Conservation (phyloP, 2,329 filamentous ascomycete species). For the Hirsutella thompsonii region DNA sequence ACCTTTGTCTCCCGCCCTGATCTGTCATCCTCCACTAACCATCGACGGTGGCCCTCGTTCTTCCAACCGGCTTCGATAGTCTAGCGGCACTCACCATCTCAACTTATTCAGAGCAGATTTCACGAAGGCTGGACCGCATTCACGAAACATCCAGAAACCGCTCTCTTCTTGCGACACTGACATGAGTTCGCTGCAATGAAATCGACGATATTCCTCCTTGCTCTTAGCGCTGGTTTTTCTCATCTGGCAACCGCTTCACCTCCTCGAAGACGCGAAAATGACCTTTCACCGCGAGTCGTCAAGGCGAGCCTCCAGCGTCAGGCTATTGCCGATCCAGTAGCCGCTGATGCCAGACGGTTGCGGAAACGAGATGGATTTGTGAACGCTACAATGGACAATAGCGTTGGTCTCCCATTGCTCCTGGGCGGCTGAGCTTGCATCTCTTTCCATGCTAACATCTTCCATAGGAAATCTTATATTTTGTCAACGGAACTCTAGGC, state of each 20-base stretch:
- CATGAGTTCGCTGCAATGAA: constrained; percentile 20
- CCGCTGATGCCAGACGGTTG: constrained; percentile 23
- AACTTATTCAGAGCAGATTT: no score
- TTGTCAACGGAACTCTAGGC: constrained; percentile 48
- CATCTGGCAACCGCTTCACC: constrained; percentile 8
- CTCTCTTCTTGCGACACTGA: background rate
- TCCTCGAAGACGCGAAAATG: constrained; percentile 17
- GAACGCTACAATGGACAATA: constrained; percentile 37
- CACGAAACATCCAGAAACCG: no score
- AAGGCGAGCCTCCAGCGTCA: constrained; percentile 27
- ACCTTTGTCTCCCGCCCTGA: background rate
- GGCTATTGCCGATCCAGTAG: constrained; percentile 24
- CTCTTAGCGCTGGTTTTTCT: background rate
- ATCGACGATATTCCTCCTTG: constrained; percentile 13
- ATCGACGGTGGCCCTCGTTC: no score
- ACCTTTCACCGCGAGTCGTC: constrained; percentile 27
- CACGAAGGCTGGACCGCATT: no score
- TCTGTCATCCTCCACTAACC: background rate
- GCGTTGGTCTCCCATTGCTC: constrained; percentile 24
- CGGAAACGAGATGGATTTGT: constrained; percentile 29
- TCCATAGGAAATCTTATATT: constrained; percentile 46
- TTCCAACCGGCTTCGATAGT: no score
- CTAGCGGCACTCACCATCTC: no score
- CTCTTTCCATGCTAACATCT: background rate
- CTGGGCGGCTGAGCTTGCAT: background rate